phyloP scores from a whole-genome alignment of 1,284 basidiomycete genomes.

The Ceratobasidium sp. region DNA sequence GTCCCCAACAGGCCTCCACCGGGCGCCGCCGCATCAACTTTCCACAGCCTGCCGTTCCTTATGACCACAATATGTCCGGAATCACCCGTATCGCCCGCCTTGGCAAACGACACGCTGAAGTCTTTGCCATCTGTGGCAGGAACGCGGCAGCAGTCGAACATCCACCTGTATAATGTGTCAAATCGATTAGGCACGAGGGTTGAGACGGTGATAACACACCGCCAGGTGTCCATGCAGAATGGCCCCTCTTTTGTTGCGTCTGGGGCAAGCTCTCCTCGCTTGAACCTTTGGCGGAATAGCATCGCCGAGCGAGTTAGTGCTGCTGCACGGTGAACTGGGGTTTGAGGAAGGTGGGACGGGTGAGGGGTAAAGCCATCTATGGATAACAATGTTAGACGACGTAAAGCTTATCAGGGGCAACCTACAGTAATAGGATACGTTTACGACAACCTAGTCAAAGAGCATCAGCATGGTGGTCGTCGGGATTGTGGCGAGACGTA shows the following conservation, averaged over 20 bases:
- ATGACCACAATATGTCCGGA: conserved; percentile 82
- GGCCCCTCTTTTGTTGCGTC: conserved; percentile 81
- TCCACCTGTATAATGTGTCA: conserved; percentile 70
- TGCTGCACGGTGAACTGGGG: conserved; percentile 79
- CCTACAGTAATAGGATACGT: conserved; percentile 87
- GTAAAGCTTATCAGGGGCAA: conserved; percentile 26
- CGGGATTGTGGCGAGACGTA: conserved; percentile 52
- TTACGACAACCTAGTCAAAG: conserved; percentile 72
- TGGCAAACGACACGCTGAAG: conserved; percentile 79
- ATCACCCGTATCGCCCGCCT: conserved; percentile 73
- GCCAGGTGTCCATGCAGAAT: conserved; percentile 90
- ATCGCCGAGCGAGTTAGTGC: conserved; percentile 76
- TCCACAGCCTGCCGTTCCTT: conserved; percentile 83
- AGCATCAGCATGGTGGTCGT: too few relatives aligned
- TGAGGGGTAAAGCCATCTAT: conserved; percentile 79
- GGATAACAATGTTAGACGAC: background rate
- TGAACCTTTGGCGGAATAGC: conserved; percentile 77
- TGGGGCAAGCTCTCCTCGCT: conserved; percentile 74
- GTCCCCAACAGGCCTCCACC: conserved; percentile 75
- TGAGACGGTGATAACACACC: conserved; percentile 60
- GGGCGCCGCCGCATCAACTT: conserved; percentile 70
- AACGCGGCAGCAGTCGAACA: conserved; percentile 91
- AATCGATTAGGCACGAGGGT: background rate
- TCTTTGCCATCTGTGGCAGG: conserved; percentile 79
- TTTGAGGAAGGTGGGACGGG: conserved; percentile 70